These are phyloP conservation scores for Coelastrella sp. DNA, from an alignment of 139 green algal species.

Conservation along the genomic window DNA sequence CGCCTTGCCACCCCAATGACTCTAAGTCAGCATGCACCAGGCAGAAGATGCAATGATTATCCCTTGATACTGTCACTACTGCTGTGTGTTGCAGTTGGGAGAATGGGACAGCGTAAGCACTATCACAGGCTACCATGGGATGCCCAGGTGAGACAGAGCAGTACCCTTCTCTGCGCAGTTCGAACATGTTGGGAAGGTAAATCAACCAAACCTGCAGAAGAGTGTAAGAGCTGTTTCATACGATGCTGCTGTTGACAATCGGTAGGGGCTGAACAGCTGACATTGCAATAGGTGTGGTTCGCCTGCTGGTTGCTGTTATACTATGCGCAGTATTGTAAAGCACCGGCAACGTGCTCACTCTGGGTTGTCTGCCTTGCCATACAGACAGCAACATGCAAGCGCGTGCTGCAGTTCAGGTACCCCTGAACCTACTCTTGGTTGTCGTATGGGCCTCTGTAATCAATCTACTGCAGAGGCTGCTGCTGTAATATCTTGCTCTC, in stretches of 20 bases:
- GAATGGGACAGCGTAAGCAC: conserved; percentile 52
- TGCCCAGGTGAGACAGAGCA: conserved; percentile 20
- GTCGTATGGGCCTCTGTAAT: no score
- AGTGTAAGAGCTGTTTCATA: neutral
- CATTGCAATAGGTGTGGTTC: no score
- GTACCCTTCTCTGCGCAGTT: neutral
- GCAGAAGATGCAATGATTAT: neutral
- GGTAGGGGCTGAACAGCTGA: no score
- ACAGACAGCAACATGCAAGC: no score
- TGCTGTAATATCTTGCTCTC: neutral
- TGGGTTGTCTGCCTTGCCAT: no score
- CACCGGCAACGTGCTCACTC: no score
- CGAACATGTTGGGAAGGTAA: neutral
- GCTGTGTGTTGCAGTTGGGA: conserved; percentile 24
- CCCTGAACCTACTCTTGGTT: no score
- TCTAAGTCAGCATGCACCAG: neutral
- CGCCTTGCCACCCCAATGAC: neutral
- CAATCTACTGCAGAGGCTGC: no score
- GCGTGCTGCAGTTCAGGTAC: no score
- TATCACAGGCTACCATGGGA: conserved; percentile 50
- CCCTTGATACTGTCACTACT: neutral
- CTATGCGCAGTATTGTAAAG: no score
- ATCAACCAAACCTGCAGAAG: neutral
- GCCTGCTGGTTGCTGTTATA: no score
- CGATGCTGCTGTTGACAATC: no score